These are phyloP conservation scores for Lumnitzera racemosa DNA, from an alignment of 345 rosid genomes.

Conservation along the genomic window DNA sequence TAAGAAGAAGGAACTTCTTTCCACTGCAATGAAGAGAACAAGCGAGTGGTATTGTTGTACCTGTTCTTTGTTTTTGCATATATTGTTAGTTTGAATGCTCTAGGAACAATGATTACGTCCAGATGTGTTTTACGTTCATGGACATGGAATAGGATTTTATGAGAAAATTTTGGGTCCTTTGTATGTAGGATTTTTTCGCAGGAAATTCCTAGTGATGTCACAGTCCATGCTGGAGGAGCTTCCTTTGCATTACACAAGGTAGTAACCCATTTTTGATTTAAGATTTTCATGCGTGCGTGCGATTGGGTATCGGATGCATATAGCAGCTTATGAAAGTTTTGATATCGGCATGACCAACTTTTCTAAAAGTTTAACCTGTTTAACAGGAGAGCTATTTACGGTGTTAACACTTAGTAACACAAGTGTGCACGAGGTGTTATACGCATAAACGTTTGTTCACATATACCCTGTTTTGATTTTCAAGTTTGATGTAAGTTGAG, in stretches of 20 bases:
- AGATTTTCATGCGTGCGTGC: background rate
- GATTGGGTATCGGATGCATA: background rate
- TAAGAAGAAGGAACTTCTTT: conserved; percentile 71
- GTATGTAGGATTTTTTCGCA: conserved; percentile 85
- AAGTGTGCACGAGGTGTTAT: too few relatives aligned
- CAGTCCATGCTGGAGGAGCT: conserved; percentile 58
- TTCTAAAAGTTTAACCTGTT: too few relatives aligned
- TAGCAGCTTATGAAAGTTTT: too few relatives aligned
- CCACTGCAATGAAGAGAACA: conserved; percentile 90
- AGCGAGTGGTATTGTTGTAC: conserved; percentile 57
- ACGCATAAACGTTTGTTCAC: too few relatives aligned
- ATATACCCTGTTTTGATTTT: background rate
- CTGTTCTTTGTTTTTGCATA: conserved; percentile 2
- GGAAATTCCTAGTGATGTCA: conserved; percentile 92
- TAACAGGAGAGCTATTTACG: too few relatives aligned
- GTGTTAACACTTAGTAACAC: too few relatives aligned
- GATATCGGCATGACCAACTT: too few relatives aligned
- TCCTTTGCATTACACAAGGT: conserved; percentile 88
- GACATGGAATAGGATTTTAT: background rate
- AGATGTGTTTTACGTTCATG: background rate
- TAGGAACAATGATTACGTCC: background rate
- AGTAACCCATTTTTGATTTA: conserved; percentile 3
- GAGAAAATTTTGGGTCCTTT: conserved; percentile 1
- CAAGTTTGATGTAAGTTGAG: background rate
- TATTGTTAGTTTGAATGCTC: background rate